A percentile compares a stretch with the other conserved stretches of the same genome.
phyloP scores from a whole-genome alignment of 1,284 basidiomycete genomes.

The Trametes polyzona region DNA sequence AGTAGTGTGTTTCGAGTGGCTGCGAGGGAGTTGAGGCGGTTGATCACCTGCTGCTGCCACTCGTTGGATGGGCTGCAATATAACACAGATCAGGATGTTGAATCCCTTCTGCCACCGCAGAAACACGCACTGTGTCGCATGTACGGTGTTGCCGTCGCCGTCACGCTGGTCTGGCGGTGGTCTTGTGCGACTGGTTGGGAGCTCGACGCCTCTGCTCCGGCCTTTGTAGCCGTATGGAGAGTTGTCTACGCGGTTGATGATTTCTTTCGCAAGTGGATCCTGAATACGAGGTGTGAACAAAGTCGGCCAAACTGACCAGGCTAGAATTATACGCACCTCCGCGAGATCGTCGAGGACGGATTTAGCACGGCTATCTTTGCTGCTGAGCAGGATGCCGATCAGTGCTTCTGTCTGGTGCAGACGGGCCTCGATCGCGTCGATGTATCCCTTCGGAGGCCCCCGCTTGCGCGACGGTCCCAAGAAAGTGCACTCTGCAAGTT shows the following conservation, averaged over 20 bases:
- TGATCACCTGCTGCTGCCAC: slow-evolving; percentile 73
- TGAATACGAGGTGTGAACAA: slow-evolving; percentile 30
- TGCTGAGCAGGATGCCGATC: slow-evolving; percentile 74
- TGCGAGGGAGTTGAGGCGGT: slow-evolving; percentile 34
- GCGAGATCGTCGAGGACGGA: slow-evolving; percentile 61
- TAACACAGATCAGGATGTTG: background rate
- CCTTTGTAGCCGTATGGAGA: slow-evolving; percentile 77
- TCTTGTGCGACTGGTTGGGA: slow-evolving; percentile 28
- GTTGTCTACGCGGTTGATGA: slow-evolving; percentile 74
- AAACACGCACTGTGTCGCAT: slow-evolving; percentile 60
- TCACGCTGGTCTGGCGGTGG: slow-evolving; percentile 34
- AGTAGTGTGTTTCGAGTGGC: slow-evolving; percentile 32
- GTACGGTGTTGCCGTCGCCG: slow-evolving; percentile 42
- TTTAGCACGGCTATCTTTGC: slow-evolving; percentile 66
- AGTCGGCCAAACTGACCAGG: background rate
- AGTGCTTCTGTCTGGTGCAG: slow-evolving; percentile 87
- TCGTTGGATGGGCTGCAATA: slow-evolving; percentile 70
- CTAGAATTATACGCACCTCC: slow-evolving; percentile 38
- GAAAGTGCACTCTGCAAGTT: slow-evolving; percentile 74
- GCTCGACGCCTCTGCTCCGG: slow-evolving; percentile 44
- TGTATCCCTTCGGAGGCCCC: slow-evolving; percentile 87
- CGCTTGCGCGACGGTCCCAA: slow-evolving; percentile 82
- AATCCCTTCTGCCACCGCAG: background rate
- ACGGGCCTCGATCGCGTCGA: slow-evolving; percentile 87
- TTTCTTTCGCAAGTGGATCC: slow-evolving; percentile 75